These are phyloP conservation scores for Ophiostoma perfectum DNA, from an alignment of 2,329 filamentous ascomycete genomes.

Conservation along the genomic window DNA sequence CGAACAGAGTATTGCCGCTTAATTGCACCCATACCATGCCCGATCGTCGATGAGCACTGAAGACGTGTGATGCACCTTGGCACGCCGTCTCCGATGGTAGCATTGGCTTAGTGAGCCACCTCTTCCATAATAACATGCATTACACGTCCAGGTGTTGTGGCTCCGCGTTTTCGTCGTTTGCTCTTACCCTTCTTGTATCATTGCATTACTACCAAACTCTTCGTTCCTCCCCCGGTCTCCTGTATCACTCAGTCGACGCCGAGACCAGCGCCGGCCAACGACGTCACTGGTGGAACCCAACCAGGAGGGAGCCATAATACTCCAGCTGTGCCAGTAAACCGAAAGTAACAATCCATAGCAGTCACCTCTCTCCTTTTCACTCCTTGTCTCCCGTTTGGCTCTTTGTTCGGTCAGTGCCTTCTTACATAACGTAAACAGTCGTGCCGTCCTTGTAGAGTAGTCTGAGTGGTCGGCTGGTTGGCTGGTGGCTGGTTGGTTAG, in stretches of 20 bases:
- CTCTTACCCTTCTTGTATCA: background rate
- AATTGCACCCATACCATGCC: background rate
- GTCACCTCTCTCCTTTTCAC: background rate
- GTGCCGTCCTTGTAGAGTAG: background rate
- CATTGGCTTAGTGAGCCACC: background rate
- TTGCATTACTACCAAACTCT: background rate
- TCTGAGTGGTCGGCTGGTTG: background rate
- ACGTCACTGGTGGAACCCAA: constrained; percentile 1
- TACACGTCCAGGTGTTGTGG: background rate
- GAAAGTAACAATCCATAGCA: background rate
- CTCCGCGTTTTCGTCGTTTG: background rate
- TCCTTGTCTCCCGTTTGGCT: background rate
- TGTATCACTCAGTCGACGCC: background rate
- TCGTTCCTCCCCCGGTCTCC: background rate
- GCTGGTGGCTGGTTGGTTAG: background rate
- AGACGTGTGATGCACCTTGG: background rate
- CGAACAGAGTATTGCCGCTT: background rate
- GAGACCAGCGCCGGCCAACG: constrained; percentile 5
- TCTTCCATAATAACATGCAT: background rate
- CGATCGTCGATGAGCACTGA: background rate
- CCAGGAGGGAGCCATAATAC: background rate
- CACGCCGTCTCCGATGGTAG: background rate
- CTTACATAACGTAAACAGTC: background rate
- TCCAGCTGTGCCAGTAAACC: background rate
- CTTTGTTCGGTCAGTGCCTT: background rate